Base-by-base conservation (phyloP, 306 rosid genomes). In the Trifolium fragiferum region DNA sequence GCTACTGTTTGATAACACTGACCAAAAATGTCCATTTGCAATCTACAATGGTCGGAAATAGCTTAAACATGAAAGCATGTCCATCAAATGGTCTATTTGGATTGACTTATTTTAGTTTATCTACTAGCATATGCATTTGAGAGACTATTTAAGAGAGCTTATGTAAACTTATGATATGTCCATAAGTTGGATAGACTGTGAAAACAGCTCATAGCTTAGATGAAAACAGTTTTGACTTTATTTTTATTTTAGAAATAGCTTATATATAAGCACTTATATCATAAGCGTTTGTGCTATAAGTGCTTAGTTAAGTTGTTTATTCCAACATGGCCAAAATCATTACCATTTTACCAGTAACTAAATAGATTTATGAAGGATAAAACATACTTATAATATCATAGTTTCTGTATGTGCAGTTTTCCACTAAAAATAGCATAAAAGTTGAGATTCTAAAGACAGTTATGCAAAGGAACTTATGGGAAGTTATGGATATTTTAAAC, bases 321-420 rank as follows among this genome's bases (percentile, higher is more conserved):
- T 35, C 40, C 7, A 35, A 35, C 9, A 6, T 1, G 40, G 9
- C 8, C 40, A 60, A 77, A 73, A 67, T 40, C 23, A 27, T 69
- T 64, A 63, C 35, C 49, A 51, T 41, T 30, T 73, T 55, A 76
- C 58, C 66, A 55, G 19, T 47, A 58, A 58, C 43, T 47, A 72
- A 55, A 66, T 68, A 25, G 43, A 76, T 37, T 46, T 46, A n/a
- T n/a, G 6, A 49, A 49, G 20, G 55, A 46, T 5, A 46, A 14
- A 46, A 46, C n/a, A 46, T 46, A 46, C 7, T 13, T 12, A 46
- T 13, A 46, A 5, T 13, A 4, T 13, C 51, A 43, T 13, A 46
- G 16, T 14, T 5, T 16, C 53, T 46, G 16, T 46, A 14, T 46
- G 19, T 46, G 53, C 1, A 14, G 18, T 46, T 46, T 46, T 46